These are phyloP conservation scores for Irpex sp. DNA, from an alignment of 1,284 basidiomycete genomes.

Conservation along the genomic window DNA sequence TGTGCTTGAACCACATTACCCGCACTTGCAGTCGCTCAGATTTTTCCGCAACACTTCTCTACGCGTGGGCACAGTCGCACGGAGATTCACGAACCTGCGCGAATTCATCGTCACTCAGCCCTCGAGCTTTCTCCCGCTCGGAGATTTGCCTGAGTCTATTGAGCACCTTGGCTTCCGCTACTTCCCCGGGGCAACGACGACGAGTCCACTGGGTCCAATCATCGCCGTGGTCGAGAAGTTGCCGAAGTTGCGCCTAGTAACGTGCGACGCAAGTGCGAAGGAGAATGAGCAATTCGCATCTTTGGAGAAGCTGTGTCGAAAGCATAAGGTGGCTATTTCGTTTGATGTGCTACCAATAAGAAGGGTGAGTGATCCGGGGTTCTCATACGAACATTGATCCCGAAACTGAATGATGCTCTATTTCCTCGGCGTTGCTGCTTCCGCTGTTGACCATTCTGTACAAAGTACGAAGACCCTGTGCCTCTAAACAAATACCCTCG, in stretches of 20 bases:
- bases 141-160: constrained; percentile 32
- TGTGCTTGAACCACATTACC: constrained; percentile 28
- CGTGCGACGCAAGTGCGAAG: constrained; percentile 29
- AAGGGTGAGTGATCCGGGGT: constrained; percentile 30
- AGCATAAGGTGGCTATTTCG: constrained; percentile 28
- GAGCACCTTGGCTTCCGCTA: constrained; percentile 39
- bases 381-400: background rate
- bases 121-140: constrained; percentile 31
- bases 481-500: constrained; percentile 36
- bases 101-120: constrained; percentile 39
- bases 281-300: constrained; percentile 21
- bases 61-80: constrained; percentile 30
- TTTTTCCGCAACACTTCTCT: constrained; percentile 31
- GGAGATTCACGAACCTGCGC: constrained; percentile 35
- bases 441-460: background rate
- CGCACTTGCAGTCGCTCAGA: constrained; percentile 38
- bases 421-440: background rate
- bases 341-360: constrained; percentile 29
- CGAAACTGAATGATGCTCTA: constrained; percentile 1
- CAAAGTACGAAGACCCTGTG: constrained; percentile 40
- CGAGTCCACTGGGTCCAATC: constrained; percentile 21
- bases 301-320: constrained; percentile 27
- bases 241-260: constrained; percentile 34
- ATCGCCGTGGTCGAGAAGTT: constrained; percentile 31
- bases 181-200: constrained; percentile 20